Evolutionary conservation across 23 red algal genomes (phyloP).

Genomic region (Cyanidium caldarium): DNA sequence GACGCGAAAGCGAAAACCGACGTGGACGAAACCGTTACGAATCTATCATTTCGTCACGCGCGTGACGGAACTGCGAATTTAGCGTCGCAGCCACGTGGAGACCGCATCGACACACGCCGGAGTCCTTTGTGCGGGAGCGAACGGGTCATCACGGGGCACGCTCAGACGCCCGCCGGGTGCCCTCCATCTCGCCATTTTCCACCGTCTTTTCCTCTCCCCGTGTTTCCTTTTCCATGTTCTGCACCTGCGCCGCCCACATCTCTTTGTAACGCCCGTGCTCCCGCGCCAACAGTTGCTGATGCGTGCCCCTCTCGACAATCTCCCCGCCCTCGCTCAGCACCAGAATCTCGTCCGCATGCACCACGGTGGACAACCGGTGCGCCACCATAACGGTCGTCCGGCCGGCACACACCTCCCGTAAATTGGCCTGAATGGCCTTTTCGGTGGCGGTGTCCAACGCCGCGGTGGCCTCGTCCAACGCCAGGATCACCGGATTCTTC

Average conservation of each 20-base stretch:
- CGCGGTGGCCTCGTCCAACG: slow-evolving; percentile 71
- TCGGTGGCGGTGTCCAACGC: slow-evolving; percentile 78
- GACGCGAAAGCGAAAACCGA: no score
- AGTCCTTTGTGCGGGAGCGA: no score
- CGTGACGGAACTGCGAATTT: no score
- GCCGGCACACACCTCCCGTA: slow-evolving; percentile 26
- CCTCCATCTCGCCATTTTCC: no score
- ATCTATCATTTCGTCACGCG: no score
- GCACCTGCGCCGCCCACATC: slow-evolving; percentile 60
- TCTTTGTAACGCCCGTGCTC: slow-evolving; percentile 30
- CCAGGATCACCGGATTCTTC: slow-evolving; percentile 40
- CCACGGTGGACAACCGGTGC: slow-evolving; percentile 59
- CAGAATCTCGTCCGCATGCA: slow-evolving; percentile 72
- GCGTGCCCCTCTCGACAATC: slow-evolving; percentile 55
- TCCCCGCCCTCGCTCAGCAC: slow-evolving; percentile 50
- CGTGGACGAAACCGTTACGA: no score
- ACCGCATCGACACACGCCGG: no score
- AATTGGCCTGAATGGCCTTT: slow-evolving; percentile 38
- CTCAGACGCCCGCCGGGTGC: no score
- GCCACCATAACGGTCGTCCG: slow-evolving; percentile 77
- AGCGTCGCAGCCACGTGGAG: no score
- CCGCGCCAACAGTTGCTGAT: slow-evolving; percentile 16
- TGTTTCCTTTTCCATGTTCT: no score
- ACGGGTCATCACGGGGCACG: no score
- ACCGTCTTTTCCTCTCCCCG: no score